Conservation (phyloP, 2,329 filamentous ascomycete species). For the Claviceps capensis region DNA sequence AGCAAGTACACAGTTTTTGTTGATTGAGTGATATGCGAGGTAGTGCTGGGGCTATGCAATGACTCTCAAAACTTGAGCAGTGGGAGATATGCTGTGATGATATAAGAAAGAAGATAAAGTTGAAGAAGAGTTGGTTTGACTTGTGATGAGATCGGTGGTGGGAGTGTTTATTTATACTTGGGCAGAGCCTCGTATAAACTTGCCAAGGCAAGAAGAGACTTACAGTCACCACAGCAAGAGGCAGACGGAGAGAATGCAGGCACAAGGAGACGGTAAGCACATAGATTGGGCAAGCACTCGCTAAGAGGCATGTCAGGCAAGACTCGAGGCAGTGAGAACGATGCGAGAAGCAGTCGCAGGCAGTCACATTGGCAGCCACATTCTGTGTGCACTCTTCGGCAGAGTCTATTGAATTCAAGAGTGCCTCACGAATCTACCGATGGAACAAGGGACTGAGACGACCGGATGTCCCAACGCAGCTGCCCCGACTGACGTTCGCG, state of each 20-base stretch:
- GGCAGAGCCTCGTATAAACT: not conserved
- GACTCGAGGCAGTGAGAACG: not conserved
- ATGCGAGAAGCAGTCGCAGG: not conserved
- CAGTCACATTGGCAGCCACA: not conserved
- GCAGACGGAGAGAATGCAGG: not conserved
- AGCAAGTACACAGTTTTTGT: not conserved
- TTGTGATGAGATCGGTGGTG: not conserved
- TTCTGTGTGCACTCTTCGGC: not conserved
- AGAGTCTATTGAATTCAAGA: no score
- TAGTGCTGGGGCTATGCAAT: not conserved
- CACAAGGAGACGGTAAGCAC: not conserved
- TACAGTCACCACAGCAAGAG: not conserved
- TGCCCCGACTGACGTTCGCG: no score
- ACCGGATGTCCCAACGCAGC: no score
- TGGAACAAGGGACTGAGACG: no score
- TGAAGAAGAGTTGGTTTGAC: not conserved
- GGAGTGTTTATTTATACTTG: not conserved
- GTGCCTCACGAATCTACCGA: no score
- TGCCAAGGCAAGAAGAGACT: not conserved
- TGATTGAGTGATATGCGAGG: not conserved
- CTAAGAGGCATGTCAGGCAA: not conserved
- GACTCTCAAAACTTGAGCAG: not conserved
- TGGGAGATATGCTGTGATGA: not conserved
- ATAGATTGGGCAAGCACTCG: not conserved
- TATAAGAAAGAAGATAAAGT: not conserved